phyloP scores from a whole-genome alignment of 805 yeast genomes.

The Scheffersomyces amazonensis region DNA sequence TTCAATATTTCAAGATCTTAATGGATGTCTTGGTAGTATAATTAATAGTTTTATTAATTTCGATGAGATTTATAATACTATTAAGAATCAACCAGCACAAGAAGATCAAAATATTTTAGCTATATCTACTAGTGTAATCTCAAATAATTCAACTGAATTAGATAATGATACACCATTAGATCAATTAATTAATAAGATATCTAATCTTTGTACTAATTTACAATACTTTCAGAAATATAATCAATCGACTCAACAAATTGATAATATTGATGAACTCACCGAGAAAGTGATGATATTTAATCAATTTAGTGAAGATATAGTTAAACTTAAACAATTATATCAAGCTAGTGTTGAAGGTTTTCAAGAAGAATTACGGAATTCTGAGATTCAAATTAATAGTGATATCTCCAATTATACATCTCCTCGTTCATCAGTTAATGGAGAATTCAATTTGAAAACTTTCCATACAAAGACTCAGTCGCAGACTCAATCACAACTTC shows the following conservation, averaged over 20 bases:
- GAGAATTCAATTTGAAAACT: slow-evolving; percentile 26
- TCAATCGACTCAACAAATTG: slow-evolving; percentile 21
- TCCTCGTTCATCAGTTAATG: slow-evolving; percentile 6
- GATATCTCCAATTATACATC: too few species aligned
- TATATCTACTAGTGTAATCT: background rate
- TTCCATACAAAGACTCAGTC: too few species aligned
- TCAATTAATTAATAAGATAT: slow-evolving; percentile 26
- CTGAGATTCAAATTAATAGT: too few species aligned
- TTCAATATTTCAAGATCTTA: slow-evolving; percentile 20
- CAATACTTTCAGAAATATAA: slow-evolving; percentile 37
- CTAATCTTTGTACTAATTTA: slow-evolving; percentile 30
- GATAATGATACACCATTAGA: slow-evolving; percentile 14
- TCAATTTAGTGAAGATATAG: slow-evolving; percentile 32
- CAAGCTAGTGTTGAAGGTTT: slow-evolving; percentile 26
- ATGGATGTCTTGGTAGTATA: slow-evolving; percentile 18
- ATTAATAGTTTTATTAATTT: slow-evolving; percentile 24
- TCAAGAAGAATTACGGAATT: slow-evolving; percentile 14
- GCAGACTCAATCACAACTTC: too few species aligned
- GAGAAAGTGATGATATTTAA: slow-evolving; percentile 36
- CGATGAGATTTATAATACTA: slow-evolving; percentile 8
- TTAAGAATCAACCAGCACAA: slow-evolving; percentile 1
- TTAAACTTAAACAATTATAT: slow-evolving; percentile 25
- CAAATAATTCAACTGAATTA: background rate
- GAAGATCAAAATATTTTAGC: slow-evolving; percentile 16
- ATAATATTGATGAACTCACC: slow-evolving; percentile 28